phyloP scores from a whole-genome alignment of 2,329 filamentous ascomycete genomes.

The Lasiodiplodia theobromae region DNA sequence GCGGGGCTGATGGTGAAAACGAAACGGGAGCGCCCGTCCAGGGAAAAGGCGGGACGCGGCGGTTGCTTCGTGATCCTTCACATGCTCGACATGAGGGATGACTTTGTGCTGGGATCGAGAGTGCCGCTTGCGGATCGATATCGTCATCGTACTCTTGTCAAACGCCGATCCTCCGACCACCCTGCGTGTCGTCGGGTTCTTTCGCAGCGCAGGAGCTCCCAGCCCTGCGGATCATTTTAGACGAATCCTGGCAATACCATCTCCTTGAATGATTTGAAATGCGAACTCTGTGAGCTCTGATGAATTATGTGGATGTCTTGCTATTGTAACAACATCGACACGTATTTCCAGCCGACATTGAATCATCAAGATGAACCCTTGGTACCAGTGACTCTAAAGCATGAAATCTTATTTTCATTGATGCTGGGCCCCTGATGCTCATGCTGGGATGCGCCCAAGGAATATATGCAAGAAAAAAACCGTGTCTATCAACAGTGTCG shows the following conservation, averaged over 20 bases:
- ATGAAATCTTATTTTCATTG: not conserved
- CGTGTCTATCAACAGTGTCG: not conserved
- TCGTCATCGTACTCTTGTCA: not conserved
- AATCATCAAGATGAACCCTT: no score
- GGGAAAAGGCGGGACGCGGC: not conserved
- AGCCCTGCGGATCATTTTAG: not conserved
- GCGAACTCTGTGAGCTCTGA: no score
- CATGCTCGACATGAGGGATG: not conserved
- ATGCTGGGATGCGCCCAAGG: not conserved
- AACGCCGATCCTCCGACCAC: not conserved
- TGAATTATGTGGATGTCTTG: no score
- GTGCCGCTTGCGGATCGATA: constrained; percentile 12
- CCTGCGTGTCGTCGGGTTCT: not conserved
- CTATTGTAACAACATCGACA: no score
- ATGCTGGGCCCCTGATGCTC: not conserved
- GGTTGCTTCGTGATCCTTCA: constrained; percentile 10
- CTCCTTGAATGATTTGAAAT: not conserved
- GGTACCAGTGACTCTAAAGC: not conserved
- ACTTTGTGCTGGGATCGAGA: constrained; percentile 27
- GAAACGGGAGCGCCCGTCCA: not conserved
- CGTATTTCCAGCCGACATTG: no score
- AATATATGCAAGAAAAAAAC: not conserved
- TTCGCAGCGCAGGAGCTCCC: not conserved
- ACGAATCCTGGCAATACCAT: not conserved
- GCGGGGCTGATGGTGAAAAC: not conserved